Evolutionary conservation across 805 yeast species (phyloP), one percentile per base, ranked within the genome.

Genomic region (Teunomyces stri): DNA sequence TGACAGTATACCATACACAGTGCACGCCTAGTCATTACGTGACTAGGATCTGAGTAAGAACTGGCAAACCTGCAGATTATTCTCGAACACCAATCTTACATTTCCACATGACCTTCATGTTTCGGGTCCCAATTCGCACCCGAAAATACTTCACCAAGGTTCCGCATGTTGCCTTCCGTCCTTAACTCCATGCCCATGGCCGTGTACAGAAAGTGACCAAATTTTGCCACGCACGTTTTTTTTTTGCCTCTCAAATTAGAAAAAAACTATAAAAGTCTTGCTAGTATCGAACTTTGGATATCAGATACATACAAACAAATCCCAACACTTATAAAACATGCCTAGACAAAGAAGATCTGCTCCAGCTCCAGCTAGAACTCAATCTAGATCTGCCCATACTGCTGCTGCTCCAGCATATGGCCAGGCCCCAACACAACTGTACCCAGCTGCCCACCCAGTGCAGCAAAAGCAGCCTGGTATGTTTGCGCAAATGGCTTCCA

Each of bases 401-500:
- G 83, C 90, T 59, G 87, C 96, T 50, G 80, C 83, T 36, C 77
- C 80, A 46, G 7, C 29, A 6, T 35, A 42, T 12, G 37, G 27
- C 27, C 34, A 42, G 28, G 57, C 61, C 15, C 51, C 58, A 27
- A 47, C 48, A 31, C 48, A 54, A 37, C 54, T 47, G 45, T 57
- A 61, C 45, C 75, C 76, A 28, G 64, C 75, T 25, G 72, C 78
- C 45, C 85, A 75, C 62, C 79, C 81, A 35, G 81, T 62, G 42
- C 77, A 76, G 51, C 79, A 75, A 53, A 71, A 75, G 20, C 40
- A 37, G 13, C 97, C 97, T 42, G 97, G 98, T 60, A 60, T 92
- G 65, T 91, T 92, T 61, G 87, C 92, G 50, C 96, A 94, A 74
- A 94, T 94, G 99, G 98, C 98, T 34, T 78, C 96, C 42, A 94